phyloP scores from a whole-genome alignment of 2,329 filamentous ascomycete genomes.

The Ophiobolus disseminans region DNA sequence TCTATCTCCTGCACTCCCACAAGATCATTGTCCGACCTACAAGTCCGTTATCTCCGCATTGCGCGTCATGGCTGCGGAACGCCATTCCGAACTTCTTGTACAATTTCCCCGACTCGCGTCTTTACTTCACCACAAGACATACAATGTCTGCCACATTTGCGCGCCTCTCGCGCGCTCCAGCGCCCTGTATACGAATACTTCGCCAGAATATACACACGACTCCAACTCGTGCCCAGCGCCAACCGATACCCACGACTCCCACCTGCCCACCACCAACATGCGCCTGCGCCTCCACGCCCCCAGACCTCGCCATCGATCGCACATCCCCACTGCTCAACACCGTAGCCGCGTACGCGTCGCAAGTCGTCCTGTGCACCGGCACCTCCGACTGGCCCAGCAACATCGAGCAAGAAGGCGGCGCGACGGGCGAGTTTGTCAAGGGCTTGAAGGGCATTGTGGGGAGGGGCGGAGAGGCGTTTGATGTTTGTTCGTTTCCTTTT shows the following conservation, averaged over 20 bases:
- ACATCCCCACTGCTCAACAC: conserved; percentile 74
- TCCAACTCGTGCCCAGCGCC: conserved; percentile 7
- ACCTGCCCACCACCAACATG: conserved; percentile 79
- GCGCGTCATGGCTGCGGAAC: too few relatives aligned
- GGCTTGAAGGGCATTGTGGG: conserved; percentile 68
- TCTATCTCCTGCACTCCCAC: too few relatives aligned
- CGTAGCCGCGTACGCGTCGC: conserved; percentile 79
- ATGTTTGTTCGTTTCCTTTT: conserved; percentile 51
- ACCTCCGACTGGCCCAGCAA: conserved; percentile 79
- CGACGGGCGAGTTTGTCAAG: conserved; percentile 63
- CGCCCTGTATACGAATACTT: conserved; percentile 1
- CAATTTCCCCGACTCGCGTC: background rate
- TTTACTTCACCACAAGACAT: background rate
- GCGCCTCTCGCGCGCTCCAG: conserved; percentile 4
- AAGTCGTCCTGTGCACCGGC: conserved; percentile 84
- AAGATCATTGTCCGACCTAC: too few relatives aligned
- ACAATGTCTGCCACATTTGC: conserved; percentile 5
- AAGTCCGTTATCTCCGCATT: too few relatives aligned
- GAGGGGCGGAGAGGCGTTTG: conserved; percentile 52
- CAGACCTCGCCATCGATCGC: conserved; percentile 76
- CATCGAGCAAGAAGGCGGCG: conserved; percentile 78
- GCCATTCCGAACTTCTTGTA: conserved; percentile 2
- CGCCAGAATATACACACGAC: conserved; percentile 12
- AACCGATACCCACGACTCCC: conserved; percentile 31
- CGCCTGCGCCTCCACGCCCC: conserved; percentile 71